Conservation (phyloP, 2,329 filamentous ascomycete genomes). For the Diaporthe eres region DNA sequence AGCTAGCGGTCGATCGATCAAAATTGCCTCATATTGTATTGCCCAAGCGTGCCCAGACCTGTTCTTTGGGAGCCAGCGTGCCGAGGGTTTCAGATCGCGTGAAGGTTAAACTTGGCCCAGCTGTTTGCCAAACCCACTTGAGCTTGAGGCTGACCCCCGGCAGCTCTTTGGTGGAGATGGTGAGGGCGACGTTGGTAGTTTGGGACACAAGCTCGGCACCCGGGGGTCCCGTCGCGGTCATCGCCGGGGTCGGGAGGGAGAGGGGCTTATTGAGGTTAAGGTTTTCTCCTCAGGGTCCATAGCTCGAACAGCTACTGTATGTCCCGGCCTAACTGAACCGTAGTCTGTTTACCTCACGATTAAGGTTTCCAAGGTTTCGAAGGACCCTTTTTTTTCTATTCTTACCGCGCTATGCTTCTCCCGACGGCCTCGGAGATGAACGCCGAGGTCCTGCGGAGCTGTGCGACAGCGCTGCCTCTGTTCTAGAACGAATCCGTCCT, state of each 20-base stretch:
- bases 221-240: constrained; percentile 5
- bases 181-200: background rate
- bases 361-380: constrained; percentile 19
- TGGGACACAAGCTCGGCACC: background rate
- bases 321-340: background rate
- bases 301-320: background rate
- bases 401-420: constrained; percentile 25
- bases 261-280: constrained; percentile 9
- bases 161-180: constrained; percentile 5
- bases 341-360: constrained; percentile 30
- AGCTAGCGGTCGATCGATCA: constrained; percentile 6
- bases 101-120: constrained; percentile 8
- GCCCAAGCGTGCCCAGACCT: constrained; percentile 2
- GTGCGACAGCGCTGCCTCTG: background rate
- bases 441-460: constrained; percentile 15
- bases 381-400: constrained; percentile 23
- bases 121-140: background rate
- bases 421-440: constrained; percentile 16
- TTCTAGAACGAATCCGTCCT: constrained; percentile 12
- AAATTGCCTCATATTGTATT: background rate
- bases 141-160: background rate
- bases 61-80: background rate
- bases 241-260: background rate
- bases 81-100: background rate
- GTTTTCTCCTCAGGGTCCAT: constrained; percentile 17